Conservation (phyloP, 2,329 filamentous ascomycete genomes). For the Colletotrichum chlorophyti region DNA sequence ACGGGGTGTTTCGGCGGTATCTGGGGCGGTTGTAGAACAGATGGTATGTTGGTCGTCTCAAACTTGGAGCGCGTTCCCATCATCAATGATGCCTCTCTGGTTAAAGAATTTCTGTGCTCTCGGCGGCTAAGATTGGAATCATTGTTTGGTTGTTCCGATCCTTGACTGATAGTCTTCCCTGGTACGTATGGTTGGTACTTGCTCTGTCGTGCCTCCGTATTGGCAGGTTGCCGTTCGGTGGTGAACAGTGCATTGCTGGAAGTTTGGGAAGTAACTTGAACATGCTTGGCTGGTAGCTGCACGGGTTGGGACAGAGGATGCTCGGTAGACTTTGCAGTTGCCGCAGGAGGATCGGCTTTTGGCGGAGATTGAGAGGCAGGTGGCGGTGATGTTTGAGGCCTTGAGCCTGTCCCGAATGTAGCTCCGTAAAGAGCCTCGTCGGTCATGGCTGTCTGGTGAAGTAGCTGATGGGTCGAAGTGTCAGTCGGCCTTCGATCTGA, state of each 20-base stretch:
- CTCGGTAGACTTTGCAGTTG: neutral
- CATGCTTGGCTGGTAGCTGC: neutral
- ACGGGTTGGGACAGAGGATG: neutral
- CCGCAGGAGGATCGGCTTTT: too few relatives aligned
- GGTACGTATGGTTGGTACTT: conserved; percentile 28
- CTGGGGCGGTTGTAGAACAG: conserved; percentile 34
- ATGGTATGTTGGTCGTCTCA: conserved; percentile 31
- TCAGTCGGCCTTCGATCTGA: conserved; percentile 32
- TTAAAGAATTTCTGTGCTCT: conserved; percentile 31
- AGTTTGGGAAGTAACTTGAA: neutral
- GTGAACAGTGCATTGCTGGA: neutral
- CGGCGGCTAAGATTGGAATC: neutral
- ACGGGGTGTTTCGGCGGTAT: conserved; percentile 29
- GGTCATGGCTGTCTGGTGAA: conserved; percentile 28
- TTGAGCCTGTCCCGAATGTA: conserved; percentile 26
- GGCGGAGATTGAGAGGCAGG: neutral
- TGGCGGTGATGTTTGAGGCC: conserved; percentile 12
- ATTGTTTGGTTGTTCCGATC: neutral
- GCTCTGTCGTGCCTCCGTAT: neutral
- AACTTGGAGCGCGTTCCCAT: conserved; percentile 30
- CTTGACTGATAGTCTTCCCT: neutral
- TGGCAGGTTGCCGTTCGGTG: conserved; percentile 27
- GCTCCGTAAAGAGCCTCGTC: conserved; percentile 24
- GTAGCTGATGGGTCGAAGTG: conserved; percentile 7
- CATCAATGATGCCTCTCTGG: conserved; percentile 35